Evolutionary conservation across 139 green algal species (phyloP), one percentile per base, ranked within the genome.

Genomic region (Asterochloris sp.): DNA sequence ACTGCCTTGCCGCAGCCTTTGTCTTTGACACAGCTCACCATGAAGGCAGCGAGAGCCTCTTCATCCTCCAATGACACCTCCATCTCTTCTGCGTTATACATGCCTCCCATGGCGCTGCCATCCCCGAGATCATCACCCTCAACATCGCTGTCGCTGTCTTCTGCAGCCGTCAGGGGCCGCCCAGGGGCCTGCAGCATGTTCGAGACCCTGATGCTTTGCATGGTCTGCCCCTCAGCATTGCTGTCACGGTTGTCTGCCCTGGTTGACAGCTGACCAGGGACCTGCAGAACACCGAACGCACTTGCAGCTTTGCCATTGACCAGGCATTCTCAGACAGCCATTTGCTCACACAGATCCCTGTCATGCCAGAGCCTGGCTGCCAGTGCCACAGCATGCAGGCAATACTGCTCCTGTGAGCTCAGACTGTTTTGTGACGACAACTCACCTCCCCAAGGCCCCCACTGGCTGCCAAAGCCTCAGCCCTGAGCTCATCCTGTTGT

Each of bases 401-500:
- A 16, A 62, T 62, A 1, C 81, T 19, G 9, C 73, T 54, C 21
- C 78, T 47, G 29, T 47, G 62, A 21, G 47, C 69, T 26, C 64
- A n/a, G n/a, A n/a, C n/a, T 6, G 6, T 54, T 54, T 2, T 54
- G 6, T 2, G 38, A 6, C 6, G 38, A 54, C 38, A 54, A 6
- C 38, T 54, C 38, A 54, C 38, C 38, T 54, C 38, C 38, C 38
- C 38, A 54, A 54, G 38, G 38, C 4, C 38, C 4, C 38, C 38
- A 54, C 38, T 27, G 29, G 29, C 66, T 27, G 83, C 78, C 0
- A 86, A 85, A 47, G 92, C 94, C 21, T 93, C 90, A 11, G 84
- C 91, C 23, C 96, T 93, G 15, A 99, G 16, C 74, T 98, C 96
- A 73, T 94, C 84, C 85, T 96, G 94, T 88, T 98, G 96, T 75